Base-by-base conservation (phyloP, 306 rosid species). In the Clitoria ternatea region DNA sequence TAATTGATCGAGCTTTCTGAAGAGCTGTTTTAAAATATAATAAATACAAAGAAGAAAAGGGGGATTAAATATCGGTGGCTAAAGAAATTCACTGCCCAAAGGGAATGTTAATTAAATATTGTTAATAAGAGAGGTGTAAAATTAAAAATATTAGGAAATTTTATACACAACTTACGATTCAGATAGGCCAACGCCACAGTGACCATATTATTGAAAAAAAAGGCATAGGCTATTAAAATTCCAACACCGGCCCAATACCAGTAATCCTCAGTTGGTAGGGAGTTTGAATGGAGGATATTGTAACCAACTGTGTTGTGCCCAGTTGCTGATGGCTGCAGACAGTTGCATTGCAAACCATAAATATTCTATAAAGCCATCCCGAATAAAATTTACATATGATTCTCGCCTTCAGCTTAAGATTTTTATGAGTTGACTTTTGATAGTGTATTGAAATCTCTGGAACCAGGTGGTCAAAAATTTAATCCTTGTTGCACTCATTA, bases 181-280 rank as follows among this genome's bases (percentile, higher is more conserved):
- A 92, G 83, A 80, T 81, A 86, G 80, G 96, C 36, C 82, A 92
- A 79, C 73, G 95, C 87, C 81, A 86, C 7, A 61, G 92, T 92
- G 78, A 89, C 86, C 40, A 86, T 14, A 63, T 13, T 36, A 79
- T 89, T 89, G 83, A 89, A 92, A 61, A 89, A 7, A 29, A 87
- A 0, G 4, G 85, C 80, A 78, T 89, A 89, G 49, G 45, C 6
- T 6, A 80, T 1, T 30, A 89, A 40, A 69, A 70, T 77, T 52
- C 77, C 89, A 65, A 86, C 63, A 61, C 95, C 88, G 44, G 73
- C 37, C 98, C 98, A 92, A 76, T 89, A 89, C 96, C 96, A 92
- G 71, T 72, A 27, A 68, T 77, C 92, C 5, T 3, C 79, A 63
- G 1, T 44, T n/a, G 98, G 96, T 83, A 92, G 60, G 82, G 32